A percentile compares a stretch with the other conserved stretches of the same genome.
phyloP scores from a whole-genome alignment of 2,329 filamentous ascomycete genomes.

The Tolypocladium ovalisporum region DNA sequence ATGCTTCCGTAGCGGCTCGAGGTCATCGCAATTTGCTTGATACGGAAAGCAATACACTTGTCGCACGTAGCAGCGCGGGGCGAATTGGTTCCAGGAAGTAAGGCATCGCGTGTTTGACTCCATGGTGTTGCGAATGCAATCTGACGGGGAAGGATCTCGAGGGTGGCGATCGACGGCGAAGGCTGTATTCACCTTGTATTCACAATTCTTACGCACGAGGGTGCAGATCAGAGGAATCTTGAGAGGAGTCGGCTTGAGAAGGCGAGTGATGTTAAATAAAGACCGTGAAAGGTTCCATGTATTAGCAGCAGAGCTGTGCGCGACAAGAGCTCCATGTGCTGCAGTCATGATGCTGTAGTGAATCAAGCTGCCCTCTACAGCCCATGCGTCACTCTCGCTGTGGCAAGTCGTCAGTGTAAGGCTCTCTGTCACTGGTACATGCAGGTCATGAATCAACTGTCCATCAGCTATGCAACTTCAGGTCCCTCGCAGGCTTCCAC shows the following conservation, averaged over 20 bases:
- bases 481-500: background rate
- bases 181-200: too few relatives aligned
- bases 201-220: background rate
- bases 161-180: background rate
- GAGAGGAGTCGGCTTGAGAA: too few relatives aligned
- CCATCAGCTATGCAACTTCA: background rate
- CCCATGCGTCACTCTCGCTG: background rate
- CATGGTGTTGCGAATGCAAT: background rate
- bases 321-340: background rate
- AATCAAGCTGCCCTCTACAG: background rate
- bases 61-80: slow-evolving; percentile 7
- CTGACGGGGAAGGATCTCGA: background rate
- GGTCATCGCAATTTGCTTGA: background rate
- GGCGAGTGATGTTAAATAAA: too few relatives aligned
- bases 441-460: background rate
- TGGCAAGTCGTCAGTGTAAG: background rate
- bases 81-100: slow-evolving; percentile 7
- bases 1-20: slow-evolving; percentile 1
- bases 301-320: background rate
- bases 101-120: background rate
- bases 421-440: background rate
- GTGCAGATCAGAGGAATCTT: background rate
- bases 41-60: slow-evolving; percentile 9
- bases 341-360: background rate
- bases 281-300: too few relatives aligned